Evolutionary conservation across 768 basidiomycete genomes (phyloP).

Genomic region (Nevesoporus exiguus): DNA sequence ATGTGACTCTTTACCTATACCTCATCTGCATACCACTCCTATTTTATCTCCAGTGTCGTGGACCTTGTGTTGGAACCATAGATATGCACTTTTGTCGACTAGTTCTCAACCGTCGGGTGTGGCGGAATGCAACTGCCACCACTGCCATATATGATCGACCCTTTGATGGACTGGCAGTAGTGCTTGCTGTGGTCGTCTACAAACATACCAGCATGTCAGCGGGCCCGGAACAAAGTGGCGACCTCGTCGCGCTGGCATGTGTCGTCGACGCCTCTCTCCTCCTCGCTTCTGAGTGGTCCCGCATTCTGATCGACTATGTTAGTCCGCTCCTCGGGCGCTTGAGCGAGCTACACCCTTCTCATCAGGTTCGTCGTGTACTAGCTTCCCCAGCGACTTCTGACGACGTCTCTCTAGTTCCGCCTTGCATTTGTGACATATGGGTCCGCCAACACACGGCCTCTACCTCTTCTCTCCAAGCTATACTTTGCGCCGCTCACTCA

Average conservation of each 20-base stretch:
- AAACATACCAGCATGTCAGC: conserved; percentile 19
- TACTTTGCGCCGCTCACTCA: conserved; percentile 48
- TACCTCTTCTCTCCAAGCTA: conserved; percentile 52
- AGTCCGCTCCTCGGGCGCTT: conserved; percentile 51
- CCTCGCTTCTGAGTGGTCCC: conserved; percentile 52
- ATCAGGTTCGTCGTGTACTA: conserved; percentile 33
- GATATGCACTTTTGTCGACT: background rate
- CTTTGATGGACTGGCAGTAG: background rate
- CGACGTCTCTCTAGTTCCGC: conserved; percentile 30
- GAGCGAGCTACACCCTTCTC: conserved; percentile 37
- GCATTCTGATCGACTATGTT: conserved; percentile 46
- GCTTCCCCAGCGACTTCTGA: background rate
- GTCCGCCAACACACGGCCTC: conserved; percentile 50
- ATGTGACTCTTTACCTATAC: conserved; percentile 10
- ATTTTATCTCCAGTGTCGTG: conserved; percentile 7
- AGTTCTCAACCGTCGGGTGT: background rate
- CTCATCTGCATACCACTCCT: conserved; percentile 16
- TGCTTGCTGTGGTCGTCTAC: background rate
- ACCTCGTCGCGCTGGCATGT: conserved; percentile 48
- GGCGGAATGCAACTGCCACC: background rate
- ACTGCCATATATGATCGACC: background rate
- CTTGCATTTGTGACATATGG: conserved; percentile 64
- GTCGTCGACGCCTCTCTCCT: conserved; percentile 60
- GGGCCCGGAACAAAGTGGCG: conserved; percentile 14
- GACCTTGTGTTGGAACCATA: conserved; percentile 10